Conservation (phyloP, 106 monocot species). For the Phalaenopsis equestris region DNA sequence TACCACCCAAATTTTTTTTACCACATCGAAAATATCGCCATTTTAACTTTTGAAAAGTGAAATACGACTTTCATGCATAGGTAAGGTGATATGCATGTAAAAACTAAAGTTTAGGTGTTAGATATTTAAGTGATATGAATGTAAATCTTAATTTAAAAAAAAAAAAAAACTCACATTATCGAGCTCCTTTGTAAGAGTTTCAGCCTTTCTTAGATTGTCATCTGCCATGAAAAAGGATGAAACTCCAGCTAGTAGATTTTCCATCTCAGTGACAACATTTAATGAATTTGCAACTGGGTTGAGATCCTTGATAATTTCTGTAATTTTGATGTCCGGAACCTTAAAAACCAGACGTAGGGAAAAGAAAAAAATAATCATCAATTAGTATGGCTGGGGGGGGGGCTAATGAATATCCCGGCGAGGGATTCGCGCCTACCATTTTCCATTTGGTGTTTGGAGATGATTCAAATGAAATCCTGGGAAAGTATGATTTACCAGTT, state of each 20-base stretch:
- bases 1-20: no score
- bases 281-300: constrained; percentile 14
- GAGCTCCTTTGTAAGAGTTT: constrained; percentile 71
- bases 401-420: background rate
- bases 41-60: no score
- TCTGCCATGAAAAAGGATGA: constrained; percentile 35
- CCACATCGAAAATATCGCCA: no score
- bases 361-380: constrained; percentile 1
- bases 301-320: constrained; percentile 13
- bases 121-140: no score
- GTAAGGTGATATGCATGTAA: no score
- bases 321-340: constrained; percentile 24
- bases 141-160: no score
- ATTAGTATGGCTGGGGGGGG: background rate
- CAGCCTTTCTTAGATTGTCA: constrained; percentile 58
- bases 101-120: no score
- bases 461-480: constrained; percentile 38
- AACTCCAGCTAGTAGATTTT: constrained; percentile 29
- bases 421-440: constrained; percentile 21
- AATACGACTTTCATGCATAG: no score
- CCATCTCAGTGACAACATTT: constrained; percentile 7
- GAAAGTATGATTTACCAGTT: constrained; percentile 8
- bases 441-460: constrained; percentile 14
- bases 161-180: constrained; percentile 48
- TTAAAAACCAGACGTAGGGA: constrained; percentile 5